Base-by-base conservation (phyloP, 2,329 filamentous ascomycete species). In the Cladosporium oxysporum region DNA sequence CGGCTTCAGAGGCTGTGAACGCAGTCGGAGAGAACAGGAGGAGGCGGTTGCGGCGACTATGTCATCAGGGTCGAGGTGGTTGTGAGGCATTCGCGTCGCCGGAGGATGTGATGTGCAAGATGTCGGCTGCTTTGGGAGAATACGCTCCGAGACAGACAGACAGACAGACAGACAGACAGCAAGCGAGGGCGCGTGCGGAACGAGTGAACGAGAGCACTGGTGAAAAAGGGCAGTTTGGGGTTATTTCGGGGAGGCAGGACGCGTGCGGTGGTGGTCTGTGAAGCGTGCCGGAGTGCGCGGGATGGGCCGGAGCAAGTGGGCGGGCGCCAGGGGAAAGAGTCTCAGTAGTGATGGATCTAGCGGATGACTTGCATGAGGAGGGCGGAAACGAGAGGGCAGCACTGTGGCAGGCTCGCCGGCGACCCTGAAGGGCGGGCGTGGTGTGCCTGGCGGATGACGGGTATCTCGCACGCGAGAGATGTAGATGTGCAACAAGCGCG, bases 361-460 rank as follows among this genome's bases (percentile, higher is more conserved):
- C 61, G 60, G 44, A 63, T 63, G 49, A 63, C 61, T 63, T 63
- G 61, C 61, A 63, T 62, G 44, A 62, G 31, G 57, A 47, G 61
- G 61, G 26, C 37, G 58, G n/a, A 58, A 37, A 28, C 57, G 58
- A 61, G 28, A 52, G 47, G 47, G 59, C 33, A 35, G 12, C 33
- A 35, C 7, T 35, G 33, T 35, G 33, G 11, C 57, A 47, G 26
- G 57, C 29, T 28, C 57, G 57, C 18, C 23, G 16, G 50, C 50
- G 28, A 55, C 52, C 52, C 29, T 55, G 52, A 33, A 26, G 23
- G 23, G 23, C 23, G 23, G 23, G 23, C 23, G 23, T 26, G 23
- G 23, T 26, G 53, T 58, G 53, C 58, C 58, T 60, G 58, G n/a
- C 52, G n/a, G n/a, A 55, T 47, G 41, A 47, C n/a, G n/a, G 41